A percentile compares a stretch with the other conserved stretches of the same genome.
Conservation (phyloP, 345 rosid species). For the Brassica carinata region DNA sequence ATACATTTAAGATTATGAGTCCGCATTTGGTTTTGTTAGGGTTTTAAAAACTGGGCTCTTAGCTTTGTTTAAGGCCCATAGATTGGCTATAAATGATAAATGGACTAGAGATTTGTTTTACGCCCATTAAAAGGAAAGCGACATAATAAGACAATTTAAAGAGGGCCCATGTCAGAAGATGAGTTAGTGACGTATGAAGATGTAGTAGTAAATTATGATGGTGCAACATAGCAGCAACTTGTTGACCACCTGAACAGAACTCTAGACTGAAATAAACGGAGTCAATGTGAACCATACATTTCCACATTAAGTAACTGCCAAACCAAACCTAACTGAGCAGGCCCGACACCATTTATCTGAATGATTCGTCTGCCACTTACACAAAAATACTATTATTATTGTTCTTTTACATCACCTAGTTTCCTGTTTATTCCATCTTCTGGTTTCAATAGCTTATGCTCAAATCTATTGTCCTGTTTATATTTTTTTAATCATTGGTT, state of each 20-base stretch:
- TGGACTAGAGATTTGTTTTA: neutral
- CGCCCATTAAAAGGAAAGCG: neutral
- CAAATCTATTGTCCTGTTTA: neutral
- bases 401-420: neutral
- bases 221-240: neutral
- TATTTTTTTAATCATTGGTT: neutral
- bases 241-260: neutral
- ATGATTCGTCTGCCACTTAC: too few relatives aligned
- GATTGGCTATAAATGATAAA: neutral
- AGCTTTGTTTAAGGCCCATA: too few relatives aligned
- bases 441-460: neutral
- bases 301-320: neutral
- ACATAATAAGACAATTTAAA: neutral
- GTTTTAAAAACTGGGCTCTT: too few relatives aligned
- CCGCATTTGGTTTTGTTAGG: too few relatives aligned
- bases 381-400: too few relatives aligned
- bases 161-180: neutral
- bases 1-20: too few relatives aligned
- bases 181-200: neutral
- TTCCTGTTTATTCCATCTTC: too few relatives aligned
- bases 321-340: neutral
- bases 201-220: neutral
- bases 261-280: neutral
- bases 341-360: neutral
- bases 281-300: slow-evolving; percentile 2